Base-by-base conservation (phyloP, 108 stramenopile species). In the Stephanodiscus triporus region DNA sequence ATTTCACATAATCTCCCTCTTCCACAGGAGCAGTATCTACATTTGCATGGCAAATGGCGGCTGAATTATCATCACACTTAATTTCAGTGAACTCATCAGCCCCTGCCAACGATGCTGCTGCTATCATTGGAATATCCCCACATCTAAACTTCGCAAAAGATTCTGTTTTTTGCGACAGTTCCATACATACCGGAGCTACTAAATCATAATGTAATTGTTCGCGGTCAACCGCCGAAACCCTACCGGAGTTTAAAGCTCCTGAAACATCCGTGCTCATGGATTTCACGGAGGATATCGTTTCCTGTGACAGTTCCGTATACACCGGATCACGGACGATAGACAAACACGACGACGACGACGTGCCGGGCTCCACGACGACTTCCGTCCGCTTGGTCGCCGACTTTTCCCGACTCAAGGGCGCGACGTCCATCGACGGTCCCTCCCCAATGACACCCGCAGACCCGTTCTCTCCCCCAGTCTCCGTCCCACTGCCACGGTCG, bases 1-100 rank as follows among this genome's bases (percentile, higher is more conserved):
- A 23, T 23, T 54, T 54, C 24, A 54, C 53, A 9, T 54, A 27
- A 54, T 54, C 53, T 22, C 53, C 53, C 53, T 54, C 4, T 54
- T 54, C 11, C 26, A 54, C 13, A 1, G 26, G 53, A 24, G 23
- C 16, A 2, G 9, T 4, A 27, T 54, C 53, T 9, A 26, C 53
- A 24, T 54, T 54, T 27, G 23, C 1, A 26, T 54, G 53, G 26
- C 2, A 9, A 27, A 26, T 54, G 23, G 53, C 53, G 23, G 20
- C 19, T 19, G 51, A 22, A 26, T 9, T 4, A 42, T 42, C 11
- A 9, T 42, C 40, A 9, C 4, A 4, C 40, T 42, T 42, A 4
- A 42, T 42, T 11, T 9, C 40, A 9, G 40, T 42, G 9, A 19
- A 53, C 1, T 22, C 1, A 22, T 53, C 5, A 3, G 51, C 20